phyloP scores from a whole-genome alignment of 202 grass and related monocot species.

The Eragrostis tef region DNA sequence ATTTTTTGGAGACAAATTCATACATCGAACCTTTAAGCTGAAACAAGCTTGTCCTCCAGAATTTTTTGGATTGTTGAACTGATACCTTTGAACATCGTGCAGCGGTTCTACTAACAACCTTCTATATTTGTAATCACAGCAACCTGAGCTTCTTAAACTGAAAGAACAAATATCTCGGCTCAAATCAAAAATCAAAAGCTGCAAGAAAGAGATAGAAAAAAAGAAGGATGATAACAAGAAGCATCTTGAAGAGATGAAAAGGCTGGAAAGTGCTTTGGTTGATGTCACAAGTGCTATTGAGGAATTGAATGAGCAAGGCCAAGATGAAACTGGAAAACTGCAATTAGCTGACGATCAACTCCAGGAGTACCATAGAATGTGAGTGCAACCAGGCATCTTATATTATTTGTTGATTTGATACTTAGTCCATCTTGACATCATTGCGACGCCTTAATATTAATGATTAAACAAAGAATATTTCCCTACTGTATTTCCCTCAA shows the following conservation, averaged over 20 bases:
- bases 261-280: slow-evolving; percentile 72
- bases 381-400: slow-evolving; percentile 46
- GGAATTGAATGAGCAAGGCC: slow-evolving; percentile 71
- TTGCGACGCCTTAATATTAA: background rate
- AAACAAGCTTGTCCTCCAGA: slow-evolving; percentile 29
- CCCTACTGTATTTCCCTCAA: too few species aligned
- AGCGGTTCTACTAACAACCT: slow-evolving; percentile 19
- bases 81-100: slow-evolving; percentile 13
- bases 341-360: slow-evolving; percentile 85
- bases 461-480: background rate
- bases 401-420: slow-evolving; percentile 16
- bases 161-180: slow-evolving; percentile 93
- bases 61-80: slow-evolving; percentile 26
- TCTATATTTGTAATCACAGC: slow-evolving; percentile 56
- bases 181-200: slow-evolving; percentile 98
- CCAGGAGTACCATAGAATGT: slow-evolving; percentile 93
- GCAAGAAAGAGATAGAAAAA: slow-evolving; percentile 90
- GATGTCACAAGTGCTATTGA: slow-evolving; percentile 72
- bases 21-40: slow-evolving; percentile 18
- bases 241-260: slow-evolving; percentile 72
- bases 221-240: slow-evolving; percentile 93
- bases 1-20: slow-evolving; percentile 2
- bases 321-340: slow-evolving; percentile 74
- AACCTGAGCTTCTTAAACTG: slow-evolving; percentile 92
- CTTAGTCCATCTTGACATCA: background rate